Evolutionary conservation across 805 yeast genomes (phyloP).

Genomic region (Lipomyces spencermartinsiae): DNA sequence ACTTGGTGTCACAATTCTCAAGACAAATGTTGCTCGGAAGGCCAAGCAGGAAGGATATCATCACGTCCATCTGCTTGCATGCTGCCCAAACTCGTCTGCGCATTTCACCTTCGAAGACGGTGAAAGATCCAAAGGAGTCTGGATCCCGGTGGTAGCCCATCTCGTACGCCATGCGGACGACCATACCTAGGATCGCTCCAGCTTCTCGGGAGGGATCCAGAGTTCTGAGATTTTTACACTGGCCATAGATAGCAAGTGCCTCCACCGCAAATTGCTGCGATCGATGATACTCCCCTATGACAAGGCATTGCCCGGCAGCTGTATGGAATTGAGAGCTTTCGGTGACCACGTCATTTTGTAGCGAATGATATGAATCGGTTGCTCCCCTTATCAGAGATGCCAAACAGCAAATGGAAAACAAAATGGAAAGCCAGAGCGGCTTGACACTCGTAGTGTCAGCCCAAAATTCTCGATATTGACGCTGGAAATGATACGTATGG

Average conservation of each 20-base stretch:
- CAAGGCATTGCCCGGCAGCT: conserved; percentile 3
- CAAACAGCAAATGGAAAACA: background rate
- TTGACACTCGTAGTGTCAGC: background rate
- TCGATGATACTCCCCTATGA: conserved; percentile 4
- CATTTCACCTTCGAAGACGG: conserved; percentile 6
- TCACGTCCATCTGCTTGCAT: background rate
- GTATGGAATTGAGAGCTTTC: background rate
- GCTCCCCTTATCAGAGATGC: background rate
- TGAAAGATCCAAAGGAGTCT: background rate
- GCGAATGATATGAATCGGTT: background rate
- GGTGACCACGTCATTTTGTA: background rate
- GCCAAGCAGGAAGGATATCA: background rate
- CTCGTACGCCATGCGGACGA: background rate
- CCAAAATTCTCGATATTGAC: conserved; percentile 3
- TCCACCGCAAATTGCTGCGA: conserved; percentile 2
- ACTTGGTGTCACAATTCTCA: conserved; percentile 1
- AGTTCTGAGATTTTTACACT: conserved; percentile 3
- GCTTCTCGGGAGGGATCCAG: conserved; percentile 1
- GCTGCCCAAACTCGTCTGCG: conserved; percentile 9
- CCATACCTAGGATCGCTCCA: background rate
- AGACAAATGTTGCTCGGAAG: conserved; percentile 4
- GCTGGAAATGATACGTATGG: background rate
- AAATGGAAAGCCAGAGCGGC: conserved; percentile 1
- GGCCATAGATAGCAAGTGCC: background rate
- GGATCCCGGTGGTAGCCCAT: conserved; percentile 5